These are phyloP conservation scores for Candida wancherniae DNA, from an alignment of 805 yeast genomes.

Conservation along the genomic window DNA sequence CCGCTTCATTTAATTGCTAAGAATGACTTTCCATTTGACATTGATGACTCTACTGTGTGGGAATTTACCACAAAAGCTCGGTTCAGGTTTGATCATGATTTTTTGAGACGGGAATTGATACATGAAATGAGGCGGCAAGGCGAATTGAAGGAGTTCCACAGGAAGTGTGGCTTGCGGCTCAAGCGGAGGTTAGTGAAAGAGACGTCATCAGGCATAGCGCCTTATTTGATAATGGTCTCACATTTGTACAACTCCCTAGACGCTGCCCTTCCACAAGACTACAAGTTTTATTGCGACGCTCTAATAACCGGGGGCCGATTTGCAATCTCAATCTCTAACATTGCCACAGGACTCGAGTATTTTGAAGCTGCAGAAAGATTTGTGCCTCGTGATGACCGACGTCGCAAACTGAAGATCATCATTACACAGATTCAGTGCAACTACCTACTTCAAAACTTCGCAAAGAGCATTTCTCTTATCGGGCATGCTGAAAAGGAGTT, in stretches of 20 bases:
- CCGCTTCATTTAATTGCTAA: slow-evolving; percentile 39
- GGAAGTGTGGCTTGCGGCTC: slow-evolving; percentile 40
- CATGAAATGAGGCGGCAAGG: slow-evolving; percentile 20
- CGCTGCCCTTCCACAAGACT: slow-evolving; percentile 31
- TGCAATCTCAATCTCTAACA: slow-evolving; percentile 42
- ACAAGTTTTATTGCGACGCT: slow-evolving; percentile 32
- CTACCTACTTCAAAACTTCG: slow-evolving; percentile 24
- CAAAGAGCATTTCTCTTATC: slow-evolving; percentile 33
- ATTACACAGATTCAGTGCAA: slow-evolving; percentile 32
- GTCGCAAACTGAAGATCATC: slow-evolving; percentile 19
- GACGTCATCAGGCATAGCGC: slow-evolving; percentile 14
- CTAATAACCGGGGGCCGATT: slow-evolving; percentile 40
- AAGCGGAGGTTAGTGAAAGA: slow-evolving; percentile 20
- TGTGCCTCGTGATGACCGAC: slow-evolving; percentile 17
- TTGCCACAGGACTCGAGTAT: slow-evolving; percentile 36
- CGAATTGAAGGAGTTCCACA: slow-evolving; percentile 30
- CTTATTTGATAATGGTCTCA: slow-evolving; percentile 34
- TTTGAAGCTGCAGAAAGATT: slow-evolving; percentile 33
- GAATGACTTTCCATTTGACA: slow-evolving; percentile 23
- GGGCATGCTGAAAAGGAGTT: slow-evolving; percentile 26
- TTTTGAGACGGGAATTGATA: slow-evolving; percentile 29
- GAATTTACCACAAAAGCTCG: slow-evolving; percentile 32
- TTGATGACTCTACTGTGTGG: slow-evolving; percentile 27
- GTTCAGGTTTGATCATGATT: slow-evolving; percentile 40
- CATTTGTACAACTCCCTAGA: slow-evolving; percentile 35